phyloP scores from a whole-genome alignment of 2,329 filamentous ascomycete genomes.

The Pestalotiopsis sp. region DNA sequence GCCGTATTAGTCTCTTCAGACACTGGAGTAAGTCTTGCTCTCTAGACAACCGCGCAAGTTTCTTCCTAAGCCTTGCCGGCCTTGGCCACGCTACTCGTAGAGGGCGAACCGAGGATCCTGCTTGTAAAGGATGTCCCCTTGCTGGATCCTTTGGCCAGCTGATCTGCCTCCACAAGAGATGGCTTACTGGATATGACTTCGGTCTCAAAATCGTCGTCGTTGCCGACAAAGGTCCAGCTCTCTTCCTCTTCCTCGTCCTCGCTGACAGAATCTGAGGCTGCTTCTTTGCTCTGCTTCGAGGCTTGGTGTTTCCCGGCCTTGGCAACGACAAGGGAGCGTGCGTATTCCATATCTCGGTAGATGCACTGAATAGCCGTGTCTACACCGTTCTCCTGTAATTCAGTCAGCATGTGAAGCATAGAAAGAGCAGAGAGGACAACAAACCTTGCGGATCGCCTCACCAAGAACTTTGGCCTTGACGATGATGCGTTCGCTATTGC shows the following conservation, averaged over 20 bases:
- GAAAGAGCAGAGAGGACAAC: conserved; percentile 28
- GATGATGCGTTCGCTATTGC: conserved; percentile 89
- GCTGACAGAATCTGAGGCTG: conserved; percentile 30
- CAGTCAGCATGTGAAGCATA: conserved; percentile 29
- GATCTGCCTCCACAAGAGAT: conserved; percentile 28
- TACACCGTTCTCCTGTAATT: conserved; percentile 80
- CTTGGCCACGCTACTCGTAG: not conserved
- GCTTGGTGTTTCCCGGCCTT: conserved; percentile 55
- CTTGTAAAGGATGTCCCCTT: conserved; percentile 4
- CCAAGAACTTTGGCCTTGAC: conserved; percentile 80
- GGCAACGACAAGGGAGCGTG: conserved; percentile 77
- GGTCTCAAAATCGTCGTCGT: conserved; percentile 37
- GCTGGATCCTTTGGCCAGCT: not conserved
- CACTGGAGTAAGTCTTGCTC: not conserved
- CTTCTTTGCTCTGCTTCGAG: conserved; percentile 33
- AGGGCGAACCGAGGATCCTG: not conserved
- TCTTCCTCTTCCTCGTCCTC: conserved; percentile 72
- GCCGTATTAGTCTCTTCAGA: not conserved
- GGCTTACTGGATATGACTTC: conserved; percentile 34
- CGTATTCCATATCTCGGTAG: conserved; percentile 94
- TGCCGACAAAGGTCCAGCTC: conserved; percentile 87
- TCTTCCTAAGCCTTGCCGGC: conserved; percentile 4
- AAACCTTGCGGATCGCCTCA: conserved; percentile 83
- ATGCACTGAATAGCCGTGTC: conserved; percentile 87
- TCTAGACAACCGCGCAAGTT: conserved; percentile 7